These are phyloP conservation scores for Holtermannia corniformis DNA, from an alignment of 768 basidiomycete genomes.

Conservation along the genomic window DNA sequence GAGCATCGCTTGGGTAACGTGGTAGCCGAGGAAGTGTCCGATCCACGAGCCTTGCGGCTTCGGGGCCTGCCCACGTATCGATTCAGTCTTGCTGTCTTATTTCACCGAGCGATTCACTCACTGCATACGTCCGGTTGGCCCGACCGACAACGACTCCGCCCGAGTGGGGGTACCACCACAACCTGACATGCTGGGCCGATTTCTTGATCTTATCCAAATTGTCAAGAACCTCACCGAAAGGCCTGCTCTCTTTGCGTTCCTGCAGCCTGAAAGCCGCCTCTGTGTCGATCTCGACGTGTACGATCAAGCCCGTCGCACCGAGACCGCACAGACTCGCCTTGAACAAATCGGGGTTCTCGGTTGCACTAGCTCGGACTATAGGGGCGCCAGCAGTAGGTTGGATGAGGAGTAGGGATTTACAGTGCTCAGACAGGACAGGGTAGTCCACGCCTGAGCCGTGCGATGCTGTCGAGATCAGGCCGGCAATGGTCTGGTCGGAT, in stretches of 20 bases:
- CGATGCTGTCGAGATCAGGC: slow-evolving; percentile 85
- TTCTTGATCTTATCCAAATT: slow-evolving; percentile 38
- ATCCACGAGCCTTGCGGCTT: slow-evolving; percentile 18
- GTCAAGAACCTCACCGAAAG: slow-evolving; percentile 46
- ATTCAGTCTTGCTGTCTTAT: background rate
- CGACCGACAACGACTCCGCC: slow-evolving; percentile 62
- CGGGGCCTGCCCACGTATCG: slow-evolving; percentile 13
- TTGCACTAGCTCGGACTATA: slow-evolving; percentile 54
- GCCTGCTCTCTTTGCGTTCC: slow-evolving; percentile 56
- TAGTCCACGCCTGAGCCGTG: slow-evolving; percentile 80
- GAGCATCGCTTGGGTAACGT: slow-evolving; percentile 72
- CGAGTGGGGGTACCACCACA: slow-evolving; percentile 90
- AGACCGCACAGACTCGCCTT: slow-evolving; percentile 81
- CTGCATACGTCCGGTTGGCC: slow-evolving; percentile 67
- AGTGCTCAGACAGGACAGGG: slow-evolving; percentile 64
- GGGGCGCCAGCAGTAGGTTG: slow-evolving; percentile 58
- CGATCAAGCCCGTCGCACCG: slow-evolving; percentile 79
- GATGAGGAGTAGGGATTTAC: slow-evolving; percentile 63
- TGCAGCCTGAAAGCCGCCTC: slow-evolving; percentile 72
- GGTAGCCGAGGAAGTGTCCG: slow-evolving; percentile 61
- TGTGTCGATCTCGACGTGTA: slow-evolving; percentile 65
- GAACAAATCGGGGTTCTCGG: slow-evolving; percentile 66
- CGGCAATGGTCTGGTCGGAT: slow-evolving; percentile 88
- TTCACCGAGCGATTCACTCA: slow-evolving; percentile 42
- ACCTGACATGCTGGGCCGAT: slow-evolving; percentile 75